Conservation (phyloP, 2,329 filamentous ascomycete species). For the Colletotrichum spaethianum region DNA sequence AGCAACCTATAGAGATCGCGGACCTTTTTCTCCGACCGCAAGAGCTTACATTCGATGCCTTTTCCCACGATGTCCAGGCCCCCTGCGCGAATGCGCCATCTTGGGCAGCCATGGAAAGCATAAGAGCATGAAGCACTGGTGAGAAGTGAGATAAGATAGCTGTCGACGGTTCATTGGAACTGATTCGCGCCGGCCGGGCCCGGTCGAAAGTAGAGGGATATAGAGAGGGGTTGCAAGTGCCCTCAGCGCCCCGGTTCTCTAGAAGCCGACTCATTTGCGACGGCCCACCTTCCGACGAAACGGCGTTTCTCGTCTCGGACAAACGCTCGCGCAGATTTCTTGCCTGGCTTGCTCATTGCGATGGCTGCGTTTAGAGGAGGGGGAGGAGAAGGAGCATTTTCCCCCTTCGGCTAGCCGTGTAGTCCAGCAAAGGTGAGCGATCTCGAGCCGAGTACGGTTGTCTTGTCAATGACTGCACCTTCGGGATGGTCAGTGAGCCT, state of each 20-base stretch:
- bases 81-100: not conserved
- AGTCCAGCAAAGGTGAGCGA: not conserved
- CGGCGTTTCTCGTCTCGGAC: not conserved
- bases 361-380: not conserved
- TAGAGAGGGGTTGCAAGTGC: not conserved
- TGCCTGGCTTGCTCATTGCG: not conserved
- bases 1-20: not conserved
- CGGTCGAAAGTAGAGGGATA: not conserved
- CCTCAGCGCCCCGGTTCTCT: not conserved
- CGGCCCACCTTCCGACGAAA: not conserved
- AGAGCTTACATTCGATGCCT: too few relatives aligned
- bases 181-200: not conserved
- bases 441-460: not conserved
- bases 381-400: too few relatives aligned
- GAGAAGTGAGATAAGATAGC: not conserved
- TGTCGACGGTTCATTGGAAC: not conserved
- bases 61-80: not conserved
- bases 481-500: not conserved
- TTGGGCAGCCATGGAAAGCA: not conserved
- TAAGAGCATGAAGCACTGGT: not conserved
- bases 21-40: not conserved
- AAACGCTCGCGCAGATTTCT: not conserved
- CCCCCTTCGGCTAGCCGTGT: too few relatives aligned
- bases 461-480: too few relatives aligned
- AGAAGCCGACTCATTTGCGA: not conserved